Base-by-base conservation (phyloP, 2,329 filamentous ascomycete species). In the Clarireedia hainanense region DNA sequence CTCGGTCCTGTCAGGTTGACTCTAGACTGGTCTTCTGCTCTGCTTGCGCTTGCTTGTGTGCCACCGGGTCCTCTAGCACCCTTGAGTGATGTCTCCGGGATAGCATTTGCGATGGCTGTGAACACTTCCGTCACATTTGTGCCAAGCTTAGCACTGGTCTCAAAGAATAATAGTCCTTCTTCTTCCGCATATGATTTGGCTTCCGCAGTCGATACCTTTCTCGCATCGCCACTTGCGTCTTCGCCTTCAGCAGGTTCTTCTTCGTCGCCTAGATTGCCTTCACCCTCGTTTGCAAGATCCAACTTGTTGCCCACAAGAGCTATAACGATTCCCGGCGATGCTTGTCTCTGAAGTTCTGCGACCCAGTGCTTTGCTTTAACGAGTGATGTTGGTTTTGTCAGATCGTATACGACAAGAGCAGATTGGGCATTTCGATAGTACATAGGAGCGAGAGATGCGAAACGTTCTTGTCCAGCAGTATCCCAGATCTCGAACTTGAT, bases 401-500 rank as follows among this genome's bases (percentile, higher is more conserved):
- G 85, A 71, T 99, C 92, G 82, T 97, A 99, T 71, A 97, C 92
- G 60, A 99, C 92, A 64, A 99, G 88, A 14, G 94, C 94, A 61
- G 91, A 91, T 76, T 97, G 92, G 51, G 94, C 94, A 72, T 99
- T 97, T 74, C 92, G 91, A 79, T 97, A 97, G 81, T 99, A 99
- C 94, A 97, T 97, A 67, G 92, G 94, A 52, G 94, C 94, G 59
- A 97, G 83, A 51, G 89, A 95, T 66, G 92, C 92, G 70, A 97
- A 99, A 61, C 92, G 89, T 77, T 99, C 92, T 75, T 99, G 92
- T 69, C 92, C 92, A 45, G 94, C 92, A 15, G 92, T 97, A 77
- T 99, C 92, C 92, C 92, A 99, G 69, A 99, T 97, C 72, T 92
- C 88, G 69, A 92, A 92, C 73, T 89, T 89, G 77, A 92, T 92